Conservation (phyloP, 1,284 basidiomycete genomes). For the Trametes polyzona region DNA sequence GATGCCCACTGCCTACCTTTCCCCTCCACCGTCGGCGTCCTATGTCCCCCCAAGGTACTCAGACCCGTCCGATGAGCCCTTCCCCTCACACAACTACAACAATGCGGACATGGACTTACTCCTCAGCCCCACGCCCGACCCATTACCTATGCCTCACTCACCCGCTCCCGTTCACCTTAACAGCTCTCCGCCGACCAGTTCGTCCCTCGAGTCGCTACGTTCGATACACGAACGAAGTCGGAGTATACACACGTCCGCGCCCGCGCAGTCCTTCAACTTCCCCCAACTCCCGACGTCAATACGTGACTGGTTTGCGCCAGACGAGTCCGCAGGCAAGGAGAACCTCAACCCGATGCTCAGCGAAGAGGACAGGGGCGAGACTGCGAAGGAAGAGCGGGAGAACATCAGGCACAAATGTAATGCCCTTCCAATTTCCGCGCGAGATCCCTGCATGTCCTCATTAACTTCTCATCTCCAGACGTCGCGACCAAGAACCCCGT, state of each 20-base stretch:
- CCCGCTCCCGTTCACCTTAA: slow-evolving; percentile 33
- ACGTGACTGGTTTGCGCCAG: slow-evolving; percentile 60
- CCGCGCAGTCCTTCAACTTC: slow-evolving; percentile 29
- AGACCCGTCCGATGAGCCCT: slow-evolving; percentile 38
- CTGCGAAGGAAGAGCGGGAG: slow-evolving; percentile 54
- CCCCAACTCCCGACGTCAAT: slow-evolving; percentile 30
- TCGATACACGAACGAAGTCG: slow-evolving; percentile 51
- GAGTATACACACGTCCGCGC: slow-evolving; percentile 34
- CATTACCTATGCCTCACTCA: slow-evolving; percentile 34
- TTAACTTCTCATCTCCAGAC: slow-evolving; percentile 48
- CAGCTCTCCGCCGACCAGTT: slow-evolving; percentile 36
- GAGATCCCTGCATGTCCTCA: neutral
- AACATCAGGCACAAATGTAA: slow-evolving; percentile 74
- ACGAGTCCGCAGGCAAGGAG: slow-evolving; percentile 46
- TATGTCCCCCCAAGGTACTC: slow-evolving; percentile 27
- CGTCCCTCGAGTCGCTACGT: slow-evolving; percentile 69
- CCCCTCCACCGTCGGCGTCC: slow-evolving; percentile 30
- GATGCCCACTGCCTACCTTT: slow-evolving; percentile 65
- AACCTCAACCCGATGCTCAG: slow-evolving; percentile 51
- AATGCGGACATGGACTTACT: slow-evolving; percentile 33
- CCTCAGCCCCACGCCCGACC: slow-evolving; percentile 34
- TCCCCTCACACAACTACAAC: slow-evolving; percentile 23
- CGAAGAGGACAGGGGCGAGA: slow-evolving; percentile 61
- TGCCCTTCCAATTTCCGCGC: slow-evolving; percentile 31
- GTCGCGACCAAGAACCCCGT: slow-evolving; percentile 80